A percentile compares a stretch with the other conserved stretches of the same genome.
Conservation (phyloP, 2,329 filamentous ascomycete genomes). For the Sporothrix pseudoabietina region DNA sequence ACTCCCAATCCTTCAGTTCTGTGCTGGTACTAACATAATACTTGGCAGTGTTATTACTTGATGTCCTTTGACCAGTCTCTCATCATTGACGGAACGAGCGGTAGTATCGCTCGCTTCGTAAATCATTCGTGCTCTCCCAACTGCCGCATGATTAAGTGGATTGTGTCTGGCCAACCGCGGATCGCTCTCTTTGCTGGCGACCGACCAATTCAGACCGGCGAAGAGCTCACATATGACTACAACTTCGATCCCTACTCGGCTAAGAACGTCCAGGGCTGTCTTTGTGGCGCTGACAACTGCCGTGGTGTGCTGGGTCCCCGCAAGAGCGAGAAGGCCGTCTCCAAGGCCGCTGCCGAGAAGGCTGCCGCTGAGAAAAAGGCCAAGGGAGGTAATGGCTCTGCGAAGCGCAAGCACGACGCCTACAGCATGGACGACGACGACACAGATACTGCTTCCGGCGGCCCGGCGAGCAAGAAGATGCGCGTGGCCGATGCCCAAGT, state of each 20-base stretch:
- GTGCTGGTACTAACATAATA: slow-evolving; percentile 20
- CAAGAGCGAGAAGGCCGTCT: slow-evolving; percentile 48
- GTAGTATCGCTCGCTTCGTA: slow-evolving; percentile 94
- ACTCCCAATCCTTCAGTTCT: background rate
- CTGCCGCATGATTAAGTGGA: slow-evolving; percentile 98
- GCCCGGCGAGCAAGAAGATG: slow-evolving; percentile 29
- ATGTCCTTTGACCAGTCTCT: slow-evolving; percentile 99
- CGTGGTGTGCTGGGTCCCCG: slow-evolving; percentile 65
- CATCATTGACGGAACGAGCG: slow-evolving; percentile 95
- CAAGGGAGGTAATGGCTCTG: slow-evolving; percentile 15
- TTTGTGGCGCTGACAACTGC: slow-evolving; percentile 65
- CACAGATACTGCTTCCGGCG: background rate
- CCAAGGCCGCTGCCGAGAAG: slow-evolving; percentile 28
- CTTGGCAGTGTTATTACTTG: slow-evolving; percentile 82
- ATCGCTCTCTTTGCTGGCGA: slow-evolving; percentile 97
- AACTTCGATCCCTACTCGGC: slow-evolving; percentile 70
- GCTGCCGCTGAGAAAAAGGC: slow-evolving; percentile 22
- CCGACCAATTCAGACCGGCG: slow-evolving; percentile 85
- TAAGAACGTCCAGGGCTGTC: slow-evolving; percentile 68
- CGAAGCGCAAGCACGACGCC: slow-evolving; percentile 30
- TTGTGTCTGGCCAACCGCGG: slow-evolving; percentile 86
- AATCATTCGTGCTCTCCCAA: slow-evolving; percentile 98
- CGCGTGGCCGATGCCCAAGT: background rate
- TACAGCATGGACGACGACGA: slow-evolving; percentile 28
- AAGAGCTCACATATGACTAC: slow-evolving; percentile 94